Percentiles rank a stretch among this genome's conserved stretches.
Conservation (phyloP, 2,329 filamentous ascomycete species). For the Colletotrichum phormii region DNA sequence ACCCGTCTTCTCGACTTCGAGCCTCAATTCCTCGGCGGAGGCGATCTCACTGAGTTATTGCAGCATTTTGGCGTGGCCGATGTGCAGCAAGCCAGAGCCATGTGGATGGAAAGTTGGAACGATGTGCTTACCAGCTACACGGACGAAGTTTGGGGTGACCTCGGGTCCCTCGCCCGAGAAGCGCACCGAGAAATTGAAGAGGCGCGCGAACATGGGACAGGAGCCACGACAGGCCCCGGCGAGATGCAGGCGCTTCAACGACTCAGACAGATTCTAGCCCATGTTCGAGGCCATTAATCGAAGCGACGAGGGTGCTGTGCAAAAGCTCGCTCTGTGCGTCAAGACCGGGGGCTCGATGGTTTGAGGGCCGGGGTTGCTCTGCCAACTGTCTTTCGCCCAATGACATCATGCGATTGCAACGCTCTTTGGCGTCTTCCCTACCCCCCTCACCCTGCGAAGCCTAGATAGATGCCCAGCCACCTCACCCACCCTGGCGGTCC, state of each 20-base stretch:
- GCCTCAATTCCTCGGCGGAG: constrained; percentile 53
- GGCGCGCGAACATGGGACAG: constrained; percentile 19
- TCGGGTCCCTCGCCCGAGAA: constrained; percentile 65
- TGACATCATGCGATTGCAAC: constrained; percentile 30
- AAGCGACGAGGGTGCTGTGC: not conserved
- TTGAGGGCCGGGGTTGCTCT: constrained; percentile 22
- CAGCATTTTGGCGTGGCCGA: constrained; percentile 54
- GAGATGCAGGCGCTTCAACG: constrained; percentile 48
- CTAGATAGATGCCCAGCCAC: constrained; percentile 30
- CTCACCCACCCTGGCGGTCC: constrained; percentile 12
- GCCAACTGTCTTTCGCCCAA: constrained; percentile 30
- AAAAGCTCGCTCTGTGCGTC: not conserved
- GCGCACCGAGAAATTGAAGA: constrained; percentile 67
- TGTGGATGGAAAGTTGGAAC: constrained; percentile 68
- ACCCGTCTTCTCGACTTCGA: constrained; percentile 63
- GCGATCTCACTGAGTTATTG: constrained; percentile 9
- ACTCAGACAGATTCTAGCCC: constrained; percentile 51
- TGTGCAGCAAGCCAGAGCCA: constrained; percentile 50
- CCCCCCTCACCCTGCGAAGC: not conserved
- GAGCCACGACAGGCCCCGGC: not conserved
- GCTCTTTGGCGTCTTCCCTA: not conserved
- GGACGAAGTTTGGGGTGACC: constrained; percentile 77
- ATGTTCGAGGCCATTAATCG: constrained; percentile 45
- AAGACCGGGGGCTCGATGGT: not conserved
- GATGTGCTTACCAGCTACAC: constrained; percentile 67